These are phyloP conservation scores for Aspergillus pseudotamarii DNA, from an alignment of 2,329 filamentous ascomycete genomes.

Conservation along the genomic window DNA sequence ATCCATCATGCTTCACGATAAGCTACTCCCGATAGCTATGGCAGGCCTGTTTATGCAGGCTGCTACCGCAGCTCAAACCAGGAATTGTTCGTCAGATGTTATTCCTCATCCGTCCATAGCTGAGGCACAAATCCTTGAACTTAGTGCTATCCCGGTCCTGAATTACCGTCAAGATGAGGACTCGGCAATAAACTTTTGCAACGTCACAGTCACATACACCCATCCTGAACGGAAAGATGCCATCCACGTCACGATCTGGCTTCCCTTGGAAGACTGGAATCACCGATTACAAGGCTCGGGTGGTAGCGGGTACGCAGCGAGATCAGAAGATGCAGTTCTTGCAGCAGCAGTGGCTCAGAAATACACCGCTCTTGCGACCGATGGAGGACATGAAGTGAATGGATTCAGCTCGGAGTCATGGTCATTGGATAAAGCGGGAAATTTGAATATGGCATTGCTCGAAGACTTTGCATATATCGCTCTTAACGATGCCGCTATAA, in stretches of 20 bases:
- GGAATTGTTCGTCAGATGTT: constrained; percentile 4
- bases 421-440: constrained; percentile 26
- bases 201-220: constrained; percentile 42
- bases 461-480: constrained; percentile 37
- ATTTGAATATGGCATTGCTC: constrained; percentile 36
- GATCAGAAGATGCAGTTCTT: not conserved
- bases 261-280: constrained; percentile 39
- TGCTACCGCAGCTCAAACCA: not conserved
- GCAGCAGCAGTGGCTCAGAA: constrained; percentile 6
- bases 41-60: not conserved
- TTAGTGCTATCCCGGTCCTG: constrained; percentile 4
- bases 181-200: constrained; percentile 33
- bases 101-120: constrained; percentile 8
- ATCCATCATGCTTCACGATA: not conserved
- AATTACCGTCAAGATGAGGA: not conserved
- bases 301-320: constrained; percentile 35
- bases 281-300: constrained; percentile 42
- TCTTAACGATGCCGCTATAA: constrained; percentile 34
- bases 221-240: constrained; percentile 39
- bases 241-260: constrained; percentile 34
- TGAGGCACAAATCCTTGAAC: constrained; percentile 5
- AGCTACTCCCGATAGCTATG: not conserved
- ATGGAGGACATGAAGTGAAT: constrained; percentile 15
- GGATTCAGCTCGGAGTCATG: constrained; percentile 8
- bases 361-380: constrained; percentile 24